Conservation (phyloP, 2,329 filamentous ascomycete genomes). For the Paraconiothyrium sp. region DNA sequence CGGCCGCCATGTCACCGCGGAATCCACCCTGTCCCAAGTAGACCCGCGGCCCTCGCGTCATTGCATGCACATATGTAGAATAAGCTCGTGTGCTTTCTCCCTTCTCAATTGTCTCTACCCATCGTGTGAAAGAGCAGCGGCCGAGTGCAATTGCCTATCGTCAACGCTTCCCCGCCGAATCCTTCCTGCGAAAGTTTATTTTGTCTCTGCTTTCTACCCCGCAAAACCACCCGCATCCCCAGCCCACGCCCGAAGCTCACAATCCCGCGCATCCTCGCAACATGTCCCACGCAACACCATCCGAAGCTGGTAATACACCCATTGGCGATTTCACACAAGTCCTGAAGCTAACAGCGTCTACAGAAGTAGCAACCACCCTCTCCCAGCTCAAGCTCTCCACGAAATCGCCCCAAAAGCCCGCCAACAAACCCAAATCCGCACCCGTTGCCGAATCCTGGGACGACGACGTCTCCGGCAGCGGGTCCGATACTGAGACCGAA, state of each 20-base stretch:
- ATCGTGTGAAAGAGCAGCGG: not conserved
- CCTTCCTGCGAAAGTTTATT: not conserved
- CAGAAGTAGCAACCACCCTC: slow-evolving; percentile 51
- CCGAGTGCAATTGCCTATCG: not conserved
- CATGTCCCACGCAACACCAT: slow-evolving; percentile 35
- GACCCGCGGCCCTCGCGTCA: slow-evolving; percentile 5
- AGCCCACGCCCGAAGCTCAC: not conserved
- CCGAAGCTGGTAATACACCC: slow-evolving; percentile 33
- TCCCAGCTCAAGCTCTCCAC: slow-evolving; percentile 48
- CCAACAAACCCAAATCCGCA: slow-evolving; percentile 45
- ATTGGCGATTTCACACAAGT: slow-evolving; percentile 5
- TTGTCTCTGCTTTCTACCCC: slow-evolving; percentile 5
- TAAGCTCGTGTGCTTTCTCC: not conserved
- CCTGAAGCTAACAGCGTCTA: slow-evolving; percentile 9
- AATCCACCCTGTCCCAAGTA: slow-evolving; percentile 5
- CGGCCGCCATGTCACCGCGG: slow-evolving; percentile 1
- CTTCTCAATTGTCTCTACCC: not conserved
- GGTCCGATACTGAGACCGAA: slow-evolving; percentile 46
- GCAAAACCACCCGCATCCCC: slow-evolving; percentile 10
- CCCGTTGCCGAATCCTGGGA: slow-evolving; percentile 78
- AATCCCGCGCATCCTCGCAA: slow-evolving; percentile 11
- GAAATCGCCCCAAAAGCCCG: slow-evolving; percentile 41
- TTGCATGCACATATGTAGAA: not conserved
- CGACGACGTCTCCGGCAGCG: slow-evolving; percentile 67
- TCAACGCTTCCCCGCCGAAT: not conserved